phyloP scores from a whole-genome alignment of 257 asterid genomes.

The Cynanchum wilfordii region DNA sequence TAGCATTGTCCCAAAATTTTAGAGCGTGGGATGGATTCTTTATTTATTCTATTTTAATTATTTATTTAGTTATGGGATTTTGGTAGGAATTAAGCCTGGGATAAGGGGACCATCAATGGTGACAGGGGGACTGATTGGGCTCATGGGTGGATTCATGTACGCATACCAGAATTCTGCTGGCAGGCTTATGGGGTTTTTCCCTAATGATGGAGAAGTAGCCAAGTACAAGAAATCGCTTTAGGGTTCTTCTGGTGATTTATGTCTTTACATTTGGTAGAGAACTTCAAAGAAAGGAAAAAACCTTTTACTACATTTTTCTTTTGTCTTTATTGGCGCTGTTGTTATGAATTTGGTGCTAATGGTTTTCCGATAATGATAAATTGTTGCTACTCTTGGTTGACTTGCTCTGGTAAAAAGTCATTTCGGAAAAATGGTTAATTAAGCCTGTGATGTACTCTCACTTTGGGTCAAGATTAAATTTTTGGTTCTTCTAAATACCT shows the following conservation, averaged over 20 bases:
- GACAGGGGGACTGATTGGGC: constrained; percentile 91
- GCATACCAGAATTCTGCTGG: constrained; percentile 96
- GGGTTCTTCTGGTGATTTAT: constrained; percentile 20
- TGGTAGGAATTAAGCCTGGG: constrained; percentile 84
- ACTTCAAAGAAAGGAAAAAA: not conserved
- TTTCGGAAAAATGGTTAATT: not conserved
- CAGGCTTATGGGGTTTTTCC: constrained; percentile 97
- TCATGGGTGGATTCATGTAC: constrained; percentile 95
- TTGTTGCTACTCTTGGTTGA: constrained; percentile 6
- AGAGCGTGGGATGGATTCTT: not conserved
- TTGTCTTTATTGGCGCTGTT: not conserved
- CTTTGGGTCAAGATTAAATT: not conserved
- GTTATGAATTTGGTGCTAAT: not conserved
- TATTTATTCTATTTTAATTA: not conserved
- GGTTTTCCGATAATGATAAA: constrained; percentile 12
- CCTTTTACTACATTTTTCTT: not conserved
- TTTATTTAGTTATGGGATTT: not conserved
- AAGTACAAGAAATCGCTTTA: constrained; percentile 63
- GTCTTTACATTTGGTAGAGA: constrained; percentile 2
- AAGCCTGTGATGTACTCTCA: not conserved
- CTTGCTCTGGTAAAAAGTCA: not conserved
- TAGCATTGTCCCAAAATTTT: not conserved
- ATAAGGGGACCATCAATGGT: constrained; percentile 97
- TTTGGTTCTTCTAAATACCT: not conserved
- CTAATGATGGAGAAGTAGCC: constrained; percentile 91